Evolutionary conservation across 2,329 filamentous ascomycete genomes (phyloP), one percentile per base, ranked within the genome.

Genomic region (Colletotrichum costaricense): DNA sequence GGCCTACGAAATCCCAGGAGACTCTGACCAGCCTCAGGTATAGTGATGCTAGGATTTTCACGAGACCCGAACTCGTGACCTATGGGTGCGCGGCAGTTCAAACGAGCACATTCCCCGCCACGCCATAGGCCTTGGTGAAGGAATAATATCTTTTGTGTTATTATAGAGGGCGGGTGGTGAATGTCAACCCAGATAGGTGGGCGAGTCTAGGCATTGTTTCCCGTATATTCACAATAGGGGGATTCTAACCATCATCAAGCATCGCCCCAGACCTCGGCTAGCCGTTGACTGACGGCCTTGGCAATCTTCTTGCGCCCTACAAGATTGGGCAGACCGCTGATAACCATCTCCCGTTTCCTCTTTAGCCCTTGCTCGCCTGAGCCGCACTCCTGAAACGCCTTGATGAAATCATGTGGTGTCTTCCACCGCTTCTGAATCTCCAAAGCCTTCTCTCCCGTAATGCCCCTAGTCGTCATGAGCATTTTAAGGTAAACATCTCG

Each of bases 401-500:
- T 89, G n/a, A 94, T 84, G 63, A 97, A 90, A 1, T 90, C 90
- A 72, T 89, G 86, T 0, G 94, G 94, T 2, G 94, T 96, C 75
- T 88, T 90, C 93, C 94, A 97, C n/a, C 87, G 84, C 76, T 90
- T 91, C 79, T 96, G 94, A 14, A 97, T 94, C 81, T 94, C 93
- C 5, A 95, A 81, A 0, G 94, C 94, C 77, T 93, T 94, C 77
- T 95, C 93, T 3, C 92, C 93, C 1, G 93, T 94, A 14, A 97
- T 86, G 1, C 93, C 93, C 67, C 89, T 89, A 2, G 90, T 94
- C 75, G 93, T 94, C 93, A 97, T 95, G 60, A 97, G 87, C 93
- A 97, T 96, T 81, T 95, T 95, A 30, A 97, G 84, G 76, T 90
- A 96, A 0, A 95, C 81, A 77, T 97, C 94, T 68, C 93, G 87